A percentile compares a stretch with the other conserved stretches of the same genome.
Evolutionary conservation across 2,329 filamentous ascomycete genomes (phyloP).

Genomic region (Corinectria fuckeliana): DNA sequence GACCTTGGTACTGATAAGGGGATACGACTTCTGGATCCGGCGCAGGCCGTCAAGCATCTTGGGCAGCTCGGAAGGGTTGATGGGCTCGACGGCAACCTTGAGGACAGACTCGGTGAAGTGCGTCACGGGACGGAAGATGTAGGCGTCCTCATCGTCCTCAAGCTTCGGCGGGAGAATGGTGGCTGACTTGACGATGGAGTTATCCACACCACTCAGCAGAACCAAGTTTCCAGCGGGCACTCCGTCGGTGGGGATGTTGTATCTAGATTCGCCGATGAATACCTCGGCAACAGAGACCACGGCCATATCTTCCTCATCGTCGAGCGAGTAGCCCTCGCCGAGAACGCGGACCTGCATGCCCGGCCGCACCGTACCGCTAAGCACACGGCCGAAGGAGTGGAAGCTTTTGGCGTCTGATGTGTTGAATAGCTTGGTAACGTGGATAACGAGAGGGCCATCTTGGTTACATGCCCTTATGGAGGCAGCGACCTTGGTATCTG

Average conservation of each 20-base stretch:
- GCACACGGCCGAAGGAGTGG: slow-evolving; percentile 85
- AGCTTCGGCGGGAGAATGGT: slow-evolving; percentile 84
- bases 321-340: slow-evolving; percentile 92
- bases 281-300: slow-evolving; percentile 83
- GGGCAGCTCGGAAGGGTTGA: slow-evolving; percentile 95
- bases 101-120: slow-evolving; percentile 98
- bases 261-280: slow-evolving; percentile 90
- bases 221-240: slow-evolving; percentile 95
- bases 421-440: slow-evolving; percentile 93
- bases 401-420: slow-evolving; percentile 90
- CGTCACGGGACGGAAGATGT: slow-evolving; percentile 90
- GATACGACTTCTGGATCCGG: slow-evolving; percentile 98
- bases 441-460: slow-evolving; percentile 89
- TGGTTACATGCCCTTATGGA: slow-evolving; percentile 85
- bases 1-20: slow-evolving; percentile 93
- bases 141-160: slow-evolving; percentile 87
- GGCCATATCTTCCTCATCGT: slow-evolving; percentile 98
- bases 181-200: slow-evolving; percentile 97
- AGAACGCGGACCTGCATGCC: slow-evolving; percentile 87
- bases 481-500: slow-evolving; percentile 80
- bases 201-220: slow-evolving; percentile 90
- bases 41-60: slow-evolving; percentile 98
- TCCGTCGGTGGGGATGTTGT: slow-evolving; percentile 90
- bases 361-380: slow-evolving; percentile 88
- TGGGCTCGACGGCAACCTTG: slow-evolving; percentile 96